These are phyloP conservation scores for Tuctoria greenei DNA, from an alignment of 176 grass and related monocot genomes.

Conservation along the genomic window DNA sequence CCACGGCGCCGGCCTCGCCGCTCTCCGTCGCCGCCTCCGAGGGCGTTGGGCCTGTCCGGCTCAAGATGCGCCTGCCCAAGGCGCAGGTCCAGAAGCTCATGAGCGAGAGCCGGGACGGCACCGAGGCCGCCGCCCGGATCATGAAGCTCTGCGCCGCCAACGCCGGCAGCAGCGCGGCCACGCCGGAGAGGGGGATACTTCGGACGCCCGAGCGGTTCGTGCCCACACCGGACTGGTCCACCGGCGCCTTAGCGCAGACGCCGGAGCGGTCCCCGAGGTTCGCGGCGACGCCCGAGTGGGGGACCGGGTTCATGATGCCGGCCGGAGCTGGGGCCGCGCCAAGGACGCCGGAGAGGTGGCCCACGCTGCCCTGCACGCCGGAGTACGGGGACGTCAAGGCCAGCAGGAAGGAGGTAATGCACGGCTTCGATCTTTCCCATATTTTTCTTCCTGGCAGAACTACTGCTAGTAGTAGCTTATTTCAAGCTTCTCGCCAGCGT, in stretches of 20 bases:
- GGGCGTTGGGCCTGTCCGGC: conserved; percentile 44
- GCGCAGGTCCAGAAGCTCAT: conserved; percentile 69
- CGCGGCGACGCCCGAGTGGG: conserved; percentile 55
- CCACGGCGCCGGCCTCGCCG: conserved; percentile 37
- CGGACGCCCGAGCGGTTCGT: conserved; percentile 41
- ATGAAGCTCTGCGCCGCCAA: conserved; percentile 64
- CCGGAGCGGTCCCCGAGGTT: conserved; percentile 43
- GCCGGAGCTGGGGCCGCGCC: conserved; percentile 5
- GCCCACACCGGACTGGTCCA: conserved; percentile 51
- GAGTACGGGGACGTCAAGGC: conserved; percentile 39
- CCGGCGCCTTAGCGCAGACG: conserved; percentile 15
- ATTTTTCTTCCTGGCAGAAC: neutral
- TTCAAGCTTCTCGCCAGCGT: neutral
- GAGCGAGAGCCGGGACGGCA: conserved; percentile 62
- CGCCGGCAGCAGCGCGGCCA: conserved; percentile 31
- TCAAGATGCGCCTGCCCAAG: conserved; percentile 77
- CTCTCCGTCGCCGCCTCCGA: conserved; percentile 32
- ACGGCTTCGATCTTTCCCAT: neutral
- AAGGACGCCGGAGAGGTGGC: conserved; percentile 60
- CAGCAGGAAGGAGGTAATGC: conserved; percentile 63
- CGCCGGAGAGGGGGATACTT: conserved; percentile 39
- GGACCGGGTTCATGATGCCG: conserved; percentile 48
- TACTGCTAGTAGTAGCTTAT: neutral
- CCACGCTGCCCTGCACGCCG: conserved; percentile 42
- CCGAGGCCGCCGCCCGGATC: conserved; percentile 74